Percentiles rank a stretch among this genome's conserved stretches.
phyloP scores from a whole-genome alignment of 2,329 filamentous ascomycete genomes.

The Trichophyton simii region DNA sequence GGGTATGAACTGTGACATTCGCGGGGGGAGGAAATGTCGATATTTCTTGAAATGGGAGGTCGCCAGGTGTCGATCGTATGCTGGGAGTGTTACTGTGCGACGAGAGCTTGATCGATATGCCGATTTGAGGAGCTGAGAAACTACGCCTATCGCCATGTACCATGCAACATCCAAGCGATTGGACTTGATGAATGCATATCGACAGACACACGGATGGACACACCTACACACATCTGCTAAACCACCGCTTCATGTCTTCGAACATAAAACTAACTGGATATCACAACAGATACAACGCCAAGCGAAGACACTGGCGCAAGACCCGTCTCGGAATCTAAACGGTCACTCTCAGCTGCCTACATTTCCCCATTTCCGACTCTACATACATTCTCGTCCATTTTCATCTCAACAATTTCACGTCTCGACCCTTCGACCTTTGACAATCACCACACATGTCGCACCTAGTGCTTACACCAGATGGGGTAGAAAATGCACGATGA shows the following conservation, averaged over 20 bases:
- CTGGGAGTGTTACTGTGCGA: no score
- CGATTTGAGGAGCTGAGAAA: no score
- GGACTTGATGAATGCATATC: no score
- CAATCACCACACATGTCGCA: no score
- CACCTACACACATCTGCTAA: neutral
- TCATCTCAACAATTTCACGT: no score
- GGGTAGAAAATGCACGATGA: neutral
- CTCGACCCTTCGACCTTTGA: no score
- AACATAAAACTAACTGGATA: neutral
- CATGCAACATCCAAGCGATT: no score
- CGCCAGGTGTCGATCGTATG: no score
- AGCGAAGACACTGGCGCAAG: slow-evolving; percentile 99
- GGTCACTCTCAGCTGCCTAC: slow-evolving; percentile 34
- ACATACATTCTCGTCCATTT: no score
- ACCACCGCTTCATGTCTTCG: neutral
- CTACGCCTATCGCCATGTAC: no score
- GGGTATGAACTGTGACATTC: neutral
- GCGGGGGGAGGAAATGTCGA: neutral
- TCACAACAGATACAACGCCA: slow-evolving; percentile 88
- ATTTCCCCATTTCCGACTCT: no score
- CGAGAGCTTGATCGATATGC: no score
- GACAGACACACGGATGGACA: neutral
- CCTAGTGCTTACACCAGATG: neutral
- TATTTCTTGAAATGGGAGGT: neutral
- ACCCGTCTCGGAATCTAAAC: slow-evolving; percentile 96